Percentiles rank a stretch among this genome's conserved stretches.
phyloP scores from a whole-genome alignment of 305 asterid genomes.

The Striga hermonthica region DNA sequence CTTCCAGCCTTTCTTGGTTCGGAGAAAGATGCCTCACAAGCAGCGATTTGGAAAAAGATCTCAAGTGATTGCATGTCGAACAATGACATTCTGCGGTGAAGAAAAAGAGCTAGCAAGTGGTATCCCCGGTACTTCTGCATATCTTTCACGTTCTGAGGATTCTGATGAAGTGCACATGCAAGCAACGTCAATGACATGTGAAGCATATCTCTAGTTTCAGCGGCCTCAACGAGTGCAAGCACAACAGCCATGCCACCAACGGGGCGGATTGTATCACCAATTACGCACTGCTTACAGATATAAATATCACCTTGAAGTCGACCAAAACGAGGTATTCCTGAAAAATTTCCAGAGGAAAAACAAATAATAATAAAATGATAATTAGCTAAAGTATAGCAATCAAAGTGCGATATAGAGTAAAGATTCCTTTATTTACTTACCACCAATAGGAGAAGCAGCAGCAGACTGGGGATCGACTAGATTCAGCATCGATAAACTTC shows the following conservation, averaged over 20 bases:
- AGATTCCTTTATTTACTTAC: slow-evolving; percentile 47
- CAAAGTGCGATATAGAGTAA: slow-evolving; percentile 4
- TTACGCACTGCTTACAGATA: slow-evolving; percentile 86
- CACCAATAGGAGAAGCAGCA: slow-evolving; percentile 99
- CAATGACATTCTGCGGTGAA: slow-evolving; percentile 90
- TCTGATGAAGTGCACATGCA: slow-evolving; percentile 91
- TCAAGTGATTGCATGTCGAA: slow-evolving; percentile 99
- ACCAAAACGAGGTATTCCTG: slow-evolving; percentile 99
- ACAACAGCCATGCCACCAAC: slow-evolving; percentile 96
- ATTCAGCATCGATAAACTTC: slow-evolving; percentile 88
- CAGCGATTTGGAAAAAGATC: slow-evolving; percentile 96
- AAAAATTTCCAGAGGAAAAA: slow-evolving; percentile 31
- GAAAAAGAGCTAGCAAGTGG: slow-evolving; percentile 92
- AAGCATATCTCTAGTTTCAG: slow-evolving; percentile 98
- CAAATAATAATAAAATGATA: slow-evolving; percentile 1
- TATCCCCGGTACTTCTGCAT: slow-evolving; percentile 95
- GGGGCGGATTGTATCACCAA: slow-evolving; percentile 89
- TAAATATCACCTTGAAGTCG: slow-evolving; percentile 86
- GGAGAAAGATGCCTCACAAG: slow-evolving; percentile 95
- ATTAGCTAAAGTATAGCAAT: slow-evolving; percentile 22
- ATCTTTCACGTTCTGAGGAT: slow-evolving; percentile 95
- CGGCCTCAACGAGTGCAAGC: slow-evolving; percentile 97
- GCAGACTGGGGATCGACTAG: slow-evolving; percentile 98
- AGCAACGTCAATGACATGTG: slow-evolving; percentile 91
- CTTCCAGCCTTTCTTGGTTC: slow-evolving; percentile 67